Evolutionary conservation across 768 basidiomycete genomes (phyloP).

Genomic region (Crucibulum laeve): DNA sequence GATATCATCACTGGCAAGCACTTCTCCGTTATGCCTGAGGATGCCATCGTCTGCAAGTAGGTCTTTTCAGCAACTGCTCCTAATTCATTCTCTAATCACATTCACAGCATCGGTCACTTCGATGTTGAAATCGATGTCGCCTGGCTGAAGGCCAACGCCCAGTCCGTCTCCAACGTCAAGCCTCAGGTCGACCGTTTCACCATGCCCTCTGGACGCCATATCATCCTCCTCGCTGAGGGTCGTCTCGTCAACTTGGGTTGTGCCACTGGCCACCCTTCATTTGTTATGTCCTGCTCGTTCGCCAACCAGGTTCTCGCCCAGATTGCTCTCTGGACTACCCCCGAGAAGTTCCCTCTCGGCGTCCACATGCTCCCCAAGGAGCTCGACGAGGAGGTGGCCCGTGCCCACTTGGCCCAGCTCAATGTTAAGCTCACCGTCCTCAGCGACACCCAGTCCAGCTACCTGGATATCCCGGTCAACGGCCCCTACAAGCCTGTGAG

Average conservation of each 20-base stretch:
- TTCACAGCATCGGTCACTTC: conserved; percentile 74
- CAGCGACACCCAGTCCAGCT: conserved; percentile 69
- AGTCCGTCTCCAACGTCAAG: conserved; percentile 84
- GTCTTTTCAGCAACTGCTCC: conserved; percentile 21
- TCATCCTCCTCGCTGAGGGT: conserved; percentile 97
- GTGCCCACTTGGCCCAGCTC: conserved; percentile 87
- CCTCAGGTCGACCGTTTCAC: conserved; percentile 99
- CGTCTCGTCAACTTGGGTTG: conserved; percentile 99
- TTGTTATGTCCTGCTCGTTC: conserved; percentile 99
- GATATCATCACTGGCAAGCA: conserved; percentile 94
- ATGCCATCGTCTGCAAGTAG: conserved; percentile 97
- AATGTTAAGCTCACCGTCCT: conserved; percentile 91
- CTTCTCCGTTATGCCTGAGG: conserved; percentile 93
- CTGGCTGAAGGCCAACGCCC: conserved; percentile 95
- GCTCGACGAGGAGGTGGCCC: conserved; percentile 98
- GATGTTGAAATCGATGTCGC: conserved; percentile 94
- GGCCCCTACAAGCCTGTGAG: conserved; percentile 62
- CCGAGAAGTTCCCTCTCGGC: conserved; percentile 90
- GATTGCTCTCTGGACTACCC: conserved; percentile 95
- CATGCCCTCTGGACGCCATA: conserved; percentile 86
- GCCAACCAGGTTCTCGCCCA: conserved; percentile 97
- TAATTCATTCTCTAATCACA: neutral
- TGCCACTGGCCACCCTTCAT: conserved; percentile 97
- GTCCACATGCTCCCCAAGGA: conserved; percentile 99
- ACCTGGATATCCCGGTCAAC: conserved; percentile 84